Conservation (phyloP, 2,329 filamentous ascomycete genomes). For the Aspergillus thermomutatus region DNA sequence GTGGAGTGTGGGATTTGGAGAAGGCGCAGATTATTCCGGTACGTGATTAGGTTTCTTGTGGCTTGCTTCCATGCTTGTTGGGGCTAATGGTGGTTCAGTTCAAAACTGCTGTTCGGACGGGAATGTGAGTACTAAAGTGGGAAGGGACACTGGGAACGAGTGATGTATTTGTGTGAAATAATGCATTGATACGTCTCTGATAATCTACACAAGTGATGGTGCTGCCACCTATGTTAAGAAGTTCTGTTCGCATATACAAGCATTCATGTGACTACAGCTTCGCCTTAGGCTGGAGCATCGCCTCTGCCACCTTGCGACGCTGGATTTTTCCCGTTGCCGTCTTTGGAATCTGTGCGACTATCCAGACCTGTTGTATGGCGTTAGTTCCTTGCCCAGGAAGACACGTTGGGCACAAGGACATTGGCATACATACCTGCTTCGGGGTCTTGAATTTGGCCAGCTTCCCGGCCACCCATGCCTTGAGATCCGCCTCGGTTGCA, state of each 20-base stretch:
- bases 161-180: not conserved
- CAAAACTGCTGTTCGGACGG: not conserved
- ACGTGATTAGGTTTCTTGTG: slow-evolving; percentile 13
- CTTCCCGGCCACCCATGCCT: slow-evolving; percentile 64
- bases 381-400: slow-evolving; percentile 8
- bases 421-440: slow-evolving; percentile 61
- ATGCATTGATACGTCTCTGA: not conserved
- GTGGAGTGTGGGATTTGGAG: slow-evolving; percentile 76
- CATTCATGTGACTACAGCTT: slow-evolving; percentile 44
- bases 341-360: slow-evolving; percentile 82
- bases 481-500: slow-evolving; percentile 59
- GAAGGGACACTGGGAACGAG: not conserved
- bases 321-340: slow-evolving; percentile 91
- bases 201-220: not conserved
- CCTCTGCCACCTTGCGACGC: slow-evolving; percentile 78
- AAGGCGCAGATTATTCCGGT: slow-evolving; percentile 51
- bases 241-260: not conserved
- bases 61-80: not conserved
- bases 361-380: slow-evolving; percentile 59
- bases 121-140: not conserved
- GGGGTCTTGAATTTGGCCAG: slow-evolving; percentile 83
- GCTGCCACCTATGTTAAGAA: not conserved
- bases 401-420: not conserved
- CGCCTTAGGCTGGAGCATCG: slow-evolving; percentile 61
- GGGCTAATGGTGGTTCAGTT: not conserved